Percentiles rank a stretch among this genome's conserved stretches.
phyloP scores from a whole-genome alignment of 192 early-diverging fungal species.

The Chytriomyces hyalinus region DNA sequence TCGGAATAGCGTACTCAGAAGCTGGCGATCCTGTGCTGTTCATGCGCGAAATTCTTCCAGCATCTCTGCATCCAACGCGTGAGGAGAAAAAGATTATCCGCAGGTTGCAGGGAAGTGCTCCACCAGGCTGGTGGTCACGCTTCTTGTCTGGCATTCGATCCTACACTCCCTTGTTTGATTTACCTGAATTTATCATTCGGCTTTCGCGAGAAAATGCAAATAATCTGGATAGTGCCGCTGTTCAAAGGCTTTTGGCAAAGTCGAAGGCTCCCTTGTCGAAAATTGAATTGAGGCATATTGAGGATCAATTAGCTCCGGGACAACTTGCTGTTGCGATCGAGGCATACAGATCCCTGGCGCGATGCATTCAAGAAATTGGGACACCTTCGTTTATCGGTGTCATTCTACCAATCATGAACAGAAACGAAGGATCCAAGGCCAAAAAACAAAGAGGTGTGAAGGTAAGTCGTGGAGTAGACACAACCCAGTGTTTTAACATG shows the following conservation, averaged over 20 bases:
- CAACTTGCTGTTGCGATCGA: background rate
- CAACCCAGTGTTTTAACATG: background rate
- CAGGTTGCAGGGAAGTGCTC: conserved; percentile 8
- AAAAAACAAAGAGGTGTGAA: background rate
- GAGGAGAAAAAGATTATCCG: background rate
- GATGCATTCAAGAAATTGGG: conserved; percentile 2
- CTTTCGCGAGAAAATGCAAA: background rate
- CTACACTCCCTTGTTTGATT: background rate
- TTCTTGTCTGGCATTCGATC: background rate
- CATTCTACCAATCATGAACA: conserved; percentile 2
- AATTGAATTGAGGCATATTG: background rate
- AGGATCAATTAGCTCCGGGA: background rate
- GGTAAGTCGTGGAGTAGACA: background rate
- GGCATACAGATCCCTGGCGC: background rate
- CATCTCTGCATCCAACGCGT: background rate
- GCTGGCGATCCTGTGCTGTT: background rate
- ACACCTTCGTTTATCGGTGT: background rate
- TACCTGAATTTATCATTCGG: background rate
- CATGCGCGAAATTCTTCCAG: conserved; percentile 7
- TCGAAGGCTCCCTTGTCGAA: conserved; percentile 11
- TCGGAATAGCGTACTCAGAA: conserved; percentile 19
- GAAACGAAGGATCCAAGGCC: background rate
- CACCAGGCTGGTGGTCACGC: conserved; percentile 3
- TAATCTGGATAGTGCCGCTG: background rate
- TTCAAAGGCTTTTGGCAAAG: conserved; percentile 6